Percentiles rank a stretch among this genome's conserved stretches.
phyloP scores from a whole-genome alignment of 371 early-diverging fungal species.

The Syncephalis plumigaleata region DNA sequence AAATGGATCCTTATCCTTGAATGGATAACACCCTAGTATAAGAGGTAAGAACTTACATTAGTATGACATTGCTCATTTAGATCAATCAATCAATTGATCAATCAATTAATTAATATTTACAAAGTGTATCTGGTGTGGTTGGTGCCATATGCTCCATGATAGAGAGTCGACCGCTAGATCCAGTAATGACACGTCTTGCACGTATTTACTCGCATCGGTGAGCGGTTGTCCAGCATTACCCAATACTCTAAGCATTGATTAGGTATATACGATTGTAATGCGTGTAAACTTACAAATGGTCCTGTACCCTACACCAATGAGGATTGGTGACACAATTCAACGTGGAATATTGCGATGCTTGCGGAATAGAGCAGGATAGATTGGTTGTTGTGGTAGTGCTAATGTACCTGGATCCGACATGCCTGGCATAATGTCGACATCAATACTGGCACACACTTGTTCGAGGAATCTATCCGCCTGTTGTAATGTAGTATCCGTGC shows the following conservation, averaged over 20 bases:
- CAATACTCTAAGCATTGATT: slow-evolving; percentile 25
- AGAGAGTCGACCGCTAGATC: slow-evolving; percentile 29
- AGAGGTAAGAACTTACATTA: too few species aligned
- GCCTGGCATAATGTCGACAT: slow-evolving; percentile 76
- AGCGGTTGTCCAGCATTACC: slow-evolving; percentile 77
- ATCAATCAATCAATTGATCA: neutral
- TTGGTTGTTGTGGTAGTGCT: slow-evolving; percentile 74
- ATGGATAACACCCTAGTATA: slow-evolving; percentile 71
- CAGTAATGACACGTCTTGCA: slow-evolving; percentile 28
- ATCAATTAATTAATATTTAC: neutral
- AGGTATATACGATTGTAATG: neutral
- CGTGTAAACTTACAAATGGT: slow-evolving; percentile 20
- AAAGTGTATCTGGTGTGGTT: neutral
- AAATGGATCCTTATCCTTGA: slow-evolving; percentile 68
- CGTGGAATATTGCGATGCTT: slow-evolving; percentile 26
- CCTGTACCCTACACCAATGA: slow-evolving; percentile 42
- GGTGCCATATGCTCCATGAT: neutral
- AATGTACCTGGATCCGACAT: slow-evolving; percentile 51
- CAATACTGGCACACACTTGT: slow-evolving; percentile 28
- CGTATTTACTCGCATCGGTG: slow-evolving; percentile 61
- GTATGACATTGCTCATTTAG: too few species aligned
- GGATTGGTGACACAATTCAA: slow-evolving; percentile 70
- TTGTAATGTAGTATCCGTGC: slow-evolving; percentile 13
- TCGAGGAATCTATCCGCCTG: slow-evolving; percentile 36
- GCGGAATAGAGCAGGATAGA: slow-evolving; percentile 50